Base-by-base conservation (phyloP, 176 grass and related monocot genomes). In the Pontederia paniculata region DNA sequence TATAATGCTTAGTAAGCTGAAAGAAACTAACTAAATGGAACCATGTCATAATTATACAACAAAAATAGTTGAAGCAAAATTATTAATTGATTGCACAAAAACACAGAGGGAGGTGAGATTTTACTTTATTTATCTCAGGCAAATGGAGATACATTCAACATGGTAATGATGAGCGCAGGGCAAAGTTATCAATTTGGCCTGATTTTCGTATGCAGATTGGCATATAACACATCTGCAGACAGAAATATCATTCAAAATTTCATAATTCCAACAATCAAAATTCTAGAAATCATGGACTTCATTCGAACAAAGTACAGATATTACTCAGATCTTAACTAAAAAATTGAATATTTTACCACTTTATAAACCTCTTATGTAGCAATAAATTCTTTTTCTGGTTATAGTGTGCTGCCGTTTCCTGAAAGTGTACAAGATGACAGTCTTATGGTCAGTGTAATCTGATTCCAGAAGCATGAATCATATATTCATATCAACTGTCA, bases 91-190 rank as follows among this genome's bases (percentile, higher is more conserved):
- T 14, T 44, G 37, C 22, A 48, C 9, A 56, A 61, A 17, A 59
- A 21, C n/a, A 48, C 50, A 75, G 22, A 9, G 22, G 17, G 23
- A 18, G 58, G 60, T 43, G 15, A 11, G 17, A 25, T 55, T 42
- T 75, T 58, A 98, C 94, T 87, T 75, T 98, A 17, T 83, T 48
- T 44, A 80, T 74, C 94, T 85, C 85, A 98, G 77, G 87, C 94
- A 98, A 21, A 0, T 76, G 8, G 28, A 48, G 21, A 93, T 63
- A 60, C 94, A 98, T 12, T 4, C 19, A 61, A 42, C 55, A 55
- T 98, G 94, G 61, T 88, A 98, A 69, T 45, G 45, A 70, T 98
- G 94, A 17, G 28, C 78, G 69, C 94, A 98, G 21, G 94, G 78
- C 81, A 98, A 77, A 7, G 52, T 93, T 56, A 93, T 82, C 69